phyloP scores from a whole-genome alignment of 352 stramenopile genomes.

The Pythium aquatile region DNA sequence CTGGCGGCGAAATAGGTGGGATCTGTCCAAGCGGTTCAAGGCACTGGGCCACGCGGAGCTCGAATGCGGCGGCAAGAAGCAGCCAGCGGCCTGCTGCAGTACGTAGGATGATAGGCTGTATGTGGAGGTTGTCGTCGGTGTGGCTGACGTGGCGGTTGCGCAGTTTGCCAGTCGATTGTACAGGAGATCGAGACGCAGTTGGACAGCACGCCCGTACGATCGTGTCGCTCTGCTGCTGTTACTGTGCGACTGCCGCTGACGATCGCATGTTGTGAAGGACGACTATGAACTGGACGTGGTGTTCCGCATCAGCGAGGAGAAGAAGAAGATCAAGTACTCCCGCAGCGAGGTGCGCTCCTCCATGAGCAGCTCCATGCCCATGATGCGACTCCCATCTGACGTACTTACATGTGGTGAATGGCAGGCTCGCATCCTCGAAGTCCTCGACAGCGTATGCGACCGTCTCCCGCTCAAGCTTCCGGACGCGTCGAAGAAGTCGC shows the following conservation, averaged over 20 bases:
- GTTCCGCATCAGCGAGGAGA: slow-evolving; percentile 85
- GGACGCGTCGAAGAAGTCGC: slow-evolving; percentile 41
- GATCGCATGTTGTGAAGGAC: slow-evolving; percentile 35
- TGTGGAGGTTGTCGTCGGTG: background rate
- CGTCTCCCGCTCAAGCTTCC: slow-evolving; percentile 43
- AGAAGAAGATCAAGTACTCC: slow-evolving; percentile 83
- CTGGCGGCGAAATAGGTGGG: slow-evolving; percentile 44
- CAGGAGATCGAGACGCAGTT: slow-evolving; percentile 79
- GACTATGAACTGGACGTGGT: slow-evolving; percentile 85
- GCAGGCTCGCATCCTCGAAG: slow-evolving; percentile 79
- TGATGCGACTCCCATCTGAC: background rate
- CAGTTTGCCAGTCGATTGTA: slow-evolving; percentile 84
- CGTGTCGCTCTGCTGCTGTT: background rate
- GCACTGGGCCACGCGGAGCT: slow-evolving; percentile 57
- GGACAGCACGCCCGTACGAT: slow-evolving; percentile 60
- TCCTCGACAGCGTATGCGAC: slow-evolving; percentile 75
- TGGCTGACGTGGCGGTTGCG: background rate
- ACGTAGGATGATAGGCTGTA: slow-evolving; percentile 19
- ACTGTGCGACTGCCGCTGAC: background rate
- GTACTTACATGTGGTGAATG: background rate
- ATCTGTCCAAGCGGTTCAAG: slow-evolving; percentile 79
- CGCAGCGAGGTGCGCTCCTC: slow-evolving; percentile 54
- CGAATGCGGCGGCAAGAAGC: slow-evolving; percentile 52
- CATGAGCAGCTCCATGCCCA: background rate
- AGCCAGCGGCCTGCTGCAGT: slow-evolving; percentile 75